Conservation (phyloP, 2,329 filamentous ascomycete genomes). For the Chaetomiaceae sp. region DNA sequence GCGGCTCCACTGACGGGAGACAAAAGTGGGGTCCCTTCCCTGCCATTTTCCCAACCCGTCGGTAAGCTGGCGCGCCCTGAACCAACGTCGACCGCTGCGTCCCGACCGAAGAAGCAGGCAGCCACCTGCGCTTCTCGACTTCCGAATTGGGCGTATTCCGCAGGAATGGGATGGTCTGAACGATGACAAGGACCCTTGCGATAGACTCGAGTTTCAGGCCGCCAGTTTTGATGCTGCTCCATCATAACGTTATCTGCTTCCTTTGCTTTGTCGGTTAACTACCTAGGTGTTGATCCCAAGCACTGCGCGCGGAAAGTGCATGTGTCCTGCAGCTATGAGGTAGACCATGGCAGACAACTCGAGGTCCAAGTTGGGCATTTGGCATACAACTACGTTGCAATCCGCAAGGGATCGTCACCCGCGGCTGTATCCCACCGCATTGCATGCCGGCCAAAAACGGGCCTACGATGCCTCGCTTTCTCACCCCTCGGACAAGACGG, state of each 20-base stretch:
- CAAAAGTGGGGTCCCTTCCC: conserved; percentile 8
- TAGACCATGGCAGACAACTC: conserved; percentile 9
- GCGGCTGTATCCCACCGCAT: neutral
- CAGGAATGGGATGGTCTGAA: no score
- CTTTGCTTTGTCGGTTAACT: no score
- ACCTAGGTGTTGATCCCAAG: no score
- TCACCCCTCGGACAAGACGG: neutral
- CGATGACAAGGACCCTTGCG: no score
- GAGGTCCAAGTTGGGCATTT: conserved; percentile 1
- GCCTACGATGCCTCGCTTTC: conserved; percentile 11
- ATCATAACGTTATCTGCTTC: no score
- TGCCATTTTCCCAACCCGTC: conserved; percentile 16
- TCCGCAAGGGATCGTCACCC: neutral
- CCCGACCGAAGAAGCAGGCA: neutral
- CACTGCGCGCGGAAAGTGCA: neutral
- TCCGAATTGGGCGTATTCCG: no score
- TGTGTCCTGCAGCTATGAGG: no score
- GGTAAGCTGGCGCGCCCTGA: conserved; percentile 6
- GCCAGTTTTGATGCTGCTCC: no score
- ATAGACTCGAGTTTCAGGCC: no score
- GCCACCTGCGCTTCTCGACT: no score
- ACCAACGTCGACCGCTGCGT: conserved; percentile 11
- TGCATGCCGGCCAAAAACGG: conserved; percentile 25
- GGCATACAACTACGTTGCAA: conserved; percentile 8
- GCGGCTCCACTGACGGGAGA: conserved; percentile 1